phyloP scores from a whole-genome alignment of 345 rosid genomes.

The Gossypium anomalum region DNA sequence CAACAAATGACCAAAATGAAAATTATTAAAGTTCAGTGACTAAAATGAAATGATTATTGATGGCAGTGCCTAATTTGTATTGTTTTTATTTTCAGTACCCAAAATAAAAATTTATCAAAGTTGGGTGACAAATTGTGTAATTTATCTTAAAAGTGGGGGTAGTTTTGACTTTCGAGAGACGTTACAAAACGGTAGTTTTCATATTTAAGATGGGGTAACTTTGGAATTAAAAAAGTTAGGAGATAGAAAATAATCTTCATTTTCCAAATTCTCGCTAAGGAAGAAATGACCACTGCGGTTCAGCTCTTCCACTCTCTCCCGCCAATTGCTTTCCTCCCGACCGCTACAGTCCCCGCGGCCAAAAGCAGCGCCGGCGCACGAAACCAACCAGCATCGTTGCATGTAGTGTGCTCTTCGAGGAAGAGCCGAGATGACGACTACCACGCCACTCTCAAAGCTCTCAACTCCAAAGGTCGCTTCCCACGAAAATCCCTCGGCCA shows the following conservation, averaged over 20 bases:
- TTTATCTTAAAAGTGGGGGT: too few relatives aligned
- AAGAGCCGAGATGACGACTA: slow-evolving; percentile 64
- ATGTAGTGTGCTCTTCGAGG: slow-evolving; percentile 33
- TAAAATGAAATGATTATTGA: too few relatives aligned
- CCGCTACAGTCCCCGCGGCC: slow-evolving; percentile 12
- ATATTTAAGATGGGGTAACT: not conserved
- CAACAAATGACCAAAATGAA: too few relatives aligned
- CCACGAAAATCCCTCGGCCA: slow-evolving; percentile 95
- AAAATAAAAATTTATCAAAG: too few relatives aligned
- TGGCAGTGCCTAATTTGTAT: too few relatives aligned
- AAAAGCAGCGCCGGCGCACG: not conserved
- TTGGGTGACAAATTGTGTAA: too few relatives aligned
- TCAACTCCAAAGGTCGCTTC: slow-evolving; percentile 74
- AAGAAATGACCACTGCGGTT: slow-evolving; percentile 24
- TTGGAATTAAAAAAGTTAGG: not conserved
- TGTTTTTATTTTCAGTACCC: too few relatives aligned
- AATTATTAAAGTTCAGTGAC: too few relatives aligned
- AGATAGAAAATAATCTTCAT: not conserved
- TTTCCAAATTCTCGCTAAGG: slow-evolving; percentile 14
- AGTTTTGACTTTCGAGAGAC: too few relatives aligned
- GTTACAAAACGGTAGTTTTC: too few relatives aligned
- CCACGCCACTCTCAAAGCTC: slow-evolving; percentile 76
- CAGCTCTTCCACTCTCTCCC: slow-evolving; percentile 27
- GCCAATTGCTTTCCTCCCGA: slow-evolving; percentile 19
- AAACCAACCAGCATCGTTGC: slow-evolving; percentile 3